Evolutionary conservation across 306 rosid genomes (phyloP).

Genomic region (Alnus glutinosa): DNA sequence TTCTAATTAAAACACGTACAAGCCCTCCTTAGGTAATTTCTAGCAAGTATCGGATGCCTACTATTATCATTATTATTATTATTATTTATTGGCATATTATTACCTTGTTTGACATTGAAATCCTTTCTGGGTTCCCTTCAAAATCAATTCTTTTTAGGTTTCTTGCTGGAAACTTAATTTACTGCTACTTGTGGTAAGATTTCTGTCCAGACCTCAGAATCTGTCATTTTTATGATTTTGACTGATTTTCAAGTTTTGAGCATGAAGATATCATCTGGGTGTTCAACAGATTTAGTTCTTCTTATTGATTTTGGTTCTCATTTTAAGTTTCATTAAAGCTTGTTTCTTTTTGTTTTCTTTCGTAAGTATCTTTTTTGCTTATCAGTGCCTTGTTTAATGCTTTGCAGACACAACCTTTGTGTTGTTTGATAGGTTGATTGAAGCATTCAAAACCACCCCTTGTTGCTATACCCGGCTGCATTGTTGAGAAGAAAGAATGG

Average conservation of each 20-base stretch:
- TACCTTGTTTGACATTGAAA: neutral
- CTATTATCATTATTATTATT: too few species aligned
- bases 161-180: neutral
- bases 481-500: conserved; percentile 44
- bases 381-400: neutral
- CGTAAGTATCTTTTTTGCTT: neutral
- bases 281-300: neutral
- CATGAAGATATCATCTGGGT: conserved; percentile 10
- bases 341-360: too few species aligned
- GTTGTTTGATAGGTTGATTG: conserved; percentile 7
- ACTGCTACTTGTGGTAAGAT: neutral
- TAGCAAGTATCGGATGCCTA: too few species aligned
- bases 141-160: neutral
- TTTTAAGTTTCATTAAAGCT: neutral
- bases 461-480: conserved; percentile 47
- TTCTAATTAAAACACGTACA: too few species aligned
- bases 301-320: neutral
- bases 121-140: neutral
- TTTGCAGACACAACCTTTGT: conserved; percentile 5
- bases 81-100: too few species aligned
- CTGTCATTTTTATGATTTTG: neutral
- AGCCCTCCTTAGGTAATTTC: too few species aligned
- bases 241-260: neutral
- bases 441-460: conserved; percentile 56
- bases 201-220: neutral